These are phyloP conservation scores for Talaromyces stipitatus DNA, from an alignment of 495 filamentous ascomycete species.

Conservation along the genomic window DNA sequence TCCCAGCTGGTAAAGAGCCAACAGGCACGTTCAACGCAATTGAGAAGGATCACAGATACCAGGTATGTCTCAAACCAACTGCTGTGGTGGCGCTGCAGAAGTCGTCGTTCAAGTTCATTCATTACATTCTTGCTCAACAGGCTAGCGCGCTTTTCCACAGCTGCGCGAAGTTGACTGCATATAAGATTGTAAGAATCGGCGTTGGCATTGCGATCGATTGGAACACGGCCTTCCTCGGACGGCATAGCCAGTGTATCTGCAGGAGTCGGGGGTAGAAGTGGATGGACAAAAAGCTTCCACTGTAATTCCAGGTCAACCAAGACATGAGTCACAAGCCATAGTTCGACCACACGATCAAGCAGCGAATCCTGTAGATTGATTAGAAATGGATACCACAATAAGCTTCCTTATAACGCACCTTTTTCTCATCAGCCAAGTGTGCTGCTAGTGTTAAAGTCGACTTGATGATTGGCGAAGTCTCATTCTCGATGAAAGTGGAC, in stretches of 20 bases:
- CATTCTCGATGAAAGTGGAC: conserved; percentile 53
- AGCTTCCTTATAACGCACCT: conserved; percentile 21
- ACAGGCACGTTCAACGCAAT: conserved; percentile 75
- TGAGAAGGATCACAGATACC: conserved; percentile 63
- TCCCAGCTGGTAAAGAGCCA: conserved; percentile 75
- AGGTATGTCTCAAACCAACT: conserved; percentile 71
- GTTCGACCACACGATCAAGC: conserved; percentile 58
- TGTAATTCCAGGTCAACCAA: conserved; percentile 57
- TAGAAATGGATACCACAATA: background rate
- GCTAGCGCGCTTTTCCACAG: conserved; percentile 64
- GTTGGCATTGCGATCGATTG: conserved; percentile 36
- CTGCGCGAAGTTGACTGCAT: conserved; percentile 63
- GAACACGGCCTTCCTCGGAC: conserved; percentile 35
- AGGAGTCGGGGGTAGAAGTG: conserved; percentile 35
- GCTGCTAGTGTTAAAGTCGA: conserved; percentile 55
- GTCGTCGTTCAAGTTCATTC: conserved; percentile 64
- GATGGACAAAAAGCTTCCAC: conserved; percentile 56
- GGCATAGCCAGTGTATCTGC: conserved; percentile 31
- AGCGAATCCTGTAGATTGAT: conserved; percentile 42
- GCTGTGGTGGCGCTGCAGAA: conserved; percentile 65
- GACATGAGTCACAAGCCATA: conserved; percentile 71
- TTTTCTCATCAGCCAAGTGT: conserved; percentile 44
- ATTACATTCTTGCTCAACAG: conserved; percentile 59
- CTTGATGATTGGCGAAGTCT: conserved; percentile 61
- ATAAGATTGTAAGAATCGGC: conserved; percentile 45